A percentile compares a stretch with the other conserved stretches of the same genome.
Conservation (phyloP, 169 alveolate genomes). For the Plasmodium adleri region DNA sequence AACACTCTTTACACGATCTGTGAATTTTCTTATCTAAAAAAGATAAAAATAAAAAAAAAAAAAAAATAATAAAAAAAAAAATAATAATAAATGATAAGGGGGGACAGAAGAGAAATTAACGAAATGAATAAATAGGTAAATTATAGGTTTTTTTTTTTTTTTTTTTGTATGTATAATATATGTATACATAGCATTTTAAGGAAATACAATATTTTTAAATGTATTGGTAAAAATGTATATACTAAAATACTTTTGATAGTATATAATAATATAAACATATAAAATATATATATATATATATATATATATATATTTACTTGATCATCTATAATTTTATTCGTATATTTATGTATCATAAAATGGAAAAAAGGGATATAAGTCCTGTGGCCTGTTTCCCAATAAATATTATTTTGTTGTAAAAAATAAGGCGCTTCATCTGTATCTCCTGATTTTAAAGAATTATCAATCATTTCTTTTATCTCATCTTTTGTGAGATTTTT, state of each 20-base stretch:
- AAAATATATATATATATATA: too few species aligned
- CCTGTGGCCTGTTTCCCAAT: conserved; percentile 93
- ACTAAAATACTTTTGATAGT: too few species aligned
- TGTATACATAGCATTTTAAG: too few species aligned
- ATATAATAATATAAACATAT: too few species aligned
- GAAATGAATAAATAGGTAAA: not conserved
- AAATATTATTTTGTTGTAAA: conserved; percentile 87
- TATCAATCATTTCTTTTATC: conserved; percentile 31
- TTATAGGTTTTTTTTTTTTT: not conserved
- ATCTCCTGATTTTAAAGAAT: conserved; percentile 51
- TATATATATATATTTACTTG: conserved; percentile 75
- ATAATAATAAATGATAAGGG: not conserved
- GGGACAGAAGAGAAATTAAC: not conserved
- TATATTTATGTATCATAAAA: conserved; percentile 83
- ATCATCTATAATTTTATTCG: conserved; percentile 88
- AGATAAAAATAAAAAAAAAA: not conserved
- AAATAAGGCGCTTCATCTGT: conserved; percentile 52
- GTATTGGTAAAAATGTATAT: too few species aligned
- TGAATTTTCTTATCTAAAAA: conserved; percentile 80
- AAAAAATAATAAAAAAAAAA: not conserved
- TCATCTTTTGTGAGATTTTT: conserved; percentile 4
- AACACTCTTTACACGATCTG: conserved; percentile 84
- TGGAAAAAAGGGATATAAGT: conserved; percentile 90
- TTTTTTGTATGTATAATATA: not conserved
- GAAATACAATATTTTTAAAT: too few species aligned